Percentiles rank a stretch among this genome's conserved stretches.
phyloP scores from a whole-genome alignment of 2,329 filamentous ascomycete species.

The Botrytis tulipae region DNA sequence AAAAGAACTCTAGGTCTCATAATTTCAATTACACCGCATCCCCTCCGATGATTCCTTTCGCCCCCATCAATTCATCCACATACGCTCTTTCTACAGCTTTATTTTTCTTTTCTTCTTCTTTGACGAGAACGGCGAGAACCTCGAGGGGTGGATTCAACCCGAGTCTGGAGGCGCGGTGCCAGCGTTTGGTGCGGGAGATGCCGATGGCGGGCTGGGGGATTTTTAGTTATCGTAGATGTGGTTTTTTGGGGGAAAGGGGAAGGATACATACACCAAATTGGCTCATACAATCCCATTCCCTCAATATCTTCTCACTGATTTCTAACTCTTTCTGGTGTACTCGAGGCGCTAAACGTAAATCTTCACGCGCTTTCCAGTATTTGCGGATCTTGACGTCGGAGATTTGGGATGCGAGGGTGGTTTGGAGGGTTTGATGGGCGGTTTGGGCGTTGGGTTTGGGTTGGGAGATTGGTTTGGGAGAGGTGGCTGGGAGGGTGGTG shows the following conservation, averaged over 20 bases:
- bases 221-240: background rate
- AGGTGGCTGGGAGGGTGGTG: background rate
- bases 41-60: constrained; percentile 40
- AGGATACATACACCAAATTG: constrained; percentile 80
- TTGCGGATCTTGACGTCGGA: constrained; percentile 65
- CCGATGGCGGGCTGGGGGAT: constrained; percentile 76
- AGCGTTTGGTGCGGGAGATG: constrained; percentile 75
- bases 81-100: constrained; percentile 63
- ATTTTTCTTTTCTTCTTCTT: constrained; percentile 60
- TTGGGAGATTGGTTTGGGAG: background rate
- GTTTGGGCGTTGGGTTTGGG: constrained; percentile 30
- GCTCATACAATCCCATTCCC: constrained; percentile 88
- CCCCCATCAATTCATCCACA: constrained; percentile 64
- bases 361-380: constrained; percentile 77
- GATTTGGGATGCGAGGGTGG: constrained; percentile 61
- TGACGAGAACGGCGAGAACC: constrained; percentile 79
- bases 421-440: constrained; percentile 47
- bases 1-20: background rate
- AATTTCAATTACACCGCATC: background rate
- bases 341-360: constrained; percentile 61
- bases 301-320: constrained; percentile 77
- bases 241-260: background rate
- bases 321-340: constrained; percentile 76
- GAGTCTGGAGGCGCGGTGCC: constrained; percentile 81
- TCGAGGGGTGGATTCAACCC: constrained; percentile 86